phyloP scores from a whole-genome alignment of 2,329 filamentous ascomycete species.

The Nannizziopsis arthrosporioides region DNA sequence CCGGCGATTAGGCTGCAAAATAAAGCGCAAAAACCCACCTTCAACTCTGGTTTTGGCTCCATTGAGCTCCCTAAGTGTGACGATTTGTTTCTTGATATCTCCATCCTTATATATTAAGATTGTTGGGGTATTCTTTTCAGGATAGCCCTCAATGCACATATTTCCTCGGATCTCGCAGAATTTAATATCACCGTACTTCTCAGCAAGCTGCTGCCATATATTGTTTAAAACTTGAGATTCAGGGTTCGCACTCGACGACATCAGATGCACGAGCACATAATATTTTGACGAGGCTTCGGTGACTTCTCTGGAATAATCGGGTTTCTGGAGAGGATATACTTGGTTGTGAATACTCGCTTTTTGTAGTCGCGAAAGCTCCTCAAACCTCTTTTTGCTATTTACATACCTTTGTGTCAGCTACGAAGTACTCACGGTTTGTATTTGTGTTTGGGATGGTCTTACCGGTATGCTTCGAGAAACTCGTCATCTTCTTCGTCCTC shows the following conservation, averaged over 20 bases:
- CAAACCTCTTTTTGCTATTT: conserved; percentile 62
- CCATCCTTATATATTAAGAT: conserved; percentile 86
- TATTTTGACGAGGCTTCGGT: conserved; percentile 72
- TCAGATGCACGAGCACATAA: conserved; percentile 65
- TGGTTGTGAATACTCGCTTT: conserved; percentile 72
- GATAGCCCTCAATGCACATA: conserved; percentile 93
- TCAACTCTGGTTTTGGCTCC: conserved; percentile 59
- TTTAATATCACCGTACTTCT: conserved; percentile 85
- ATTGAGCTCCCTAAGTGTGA: conserved; percentile 71
- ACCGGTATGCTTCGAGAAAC: conserved; percentile 77
- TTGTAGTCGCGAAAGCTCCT: conserved; percentile 63
- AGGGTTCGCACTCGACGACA: conserved; percentile 64
- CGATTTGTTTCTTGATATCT: conserved; percentile 80
- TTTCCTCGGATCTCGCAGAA: conserved; percentile 91
- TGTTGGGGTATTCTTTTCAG: conserved; percentile 87
- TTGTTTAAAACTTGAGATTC: conserved; percentile 76
- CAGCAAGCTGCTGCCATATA: conserved; percentile 73
- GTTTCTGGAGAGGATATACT: conserved; percentile 89
- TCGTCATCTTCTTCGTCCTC: conserved; percentile 93
- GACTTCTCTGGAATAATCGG: conserved; percentile 81
- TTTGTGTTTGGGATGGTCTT: conserved; percentile 9
- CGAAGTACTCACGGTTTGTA: background rate
- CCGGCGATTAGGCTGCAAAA: background rate
- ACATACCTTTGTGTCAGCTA: background rate
- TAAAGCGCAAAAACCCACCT: conserved; percentile 31